A percentile compares a stretch with the other conserved stretches of the same genome.
Conservation (phyloP, 192 early-diverging fungal genomes). For the Linnemannia schmuckeri region DNA sequence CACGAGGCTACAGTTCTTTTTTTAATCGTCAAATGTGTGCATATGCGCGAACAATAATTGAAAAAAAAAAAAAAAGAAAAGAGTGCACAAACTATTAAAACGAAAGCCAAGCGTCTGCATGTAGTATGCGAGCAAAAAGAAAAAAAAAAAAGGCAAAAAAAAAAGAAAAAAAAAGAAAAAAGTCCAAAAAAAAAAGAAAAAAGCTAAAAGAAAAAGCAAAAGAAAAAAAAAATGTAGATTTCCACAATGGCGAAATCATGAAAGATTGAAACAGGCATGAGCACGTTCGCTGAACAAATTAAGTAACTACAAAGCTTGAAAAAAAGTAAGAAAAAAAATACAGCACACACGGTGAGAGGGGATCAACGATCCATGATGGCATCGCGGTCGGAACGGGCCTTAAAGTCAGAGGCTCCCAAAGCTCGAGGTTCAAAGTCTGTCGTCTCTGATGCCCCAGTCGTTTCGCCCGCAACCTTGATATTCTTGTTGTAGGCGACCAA, state of each 20-base stretch:
- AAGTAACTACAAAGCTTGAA: not conserved
- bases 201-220: not conserved
- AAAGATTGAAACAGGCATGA: not conserved
- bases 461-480: constrained; percentile 52
- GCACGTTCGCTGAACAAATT: not conserved
- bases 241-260: not conserved
- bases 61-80: not conserved
- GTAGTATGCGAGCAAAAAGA: too few relatives aligned
- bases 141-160: constrained; percentile 10
- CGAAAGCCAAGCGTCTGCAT: too few relatives aligned
- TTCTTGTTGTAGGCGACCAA: constrained; percentile 46
- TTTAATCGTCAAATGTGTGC: not conserved
- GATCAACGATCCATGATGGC: not conserved
- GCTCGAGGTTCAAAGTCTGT: not conserved
- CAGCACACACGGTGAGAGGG: not conserved
- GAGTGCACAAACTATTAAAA: not conserved
- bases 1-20: not conserved
- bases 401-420: not conserved
- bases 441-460: not conserved
- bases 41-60: not conserved
- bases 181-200: not conserved
- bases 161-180: constrained; percentile 15
- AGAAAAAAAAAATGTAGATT: not conserved
- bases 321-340: not conserved
- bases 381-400: not conserved